phyloP scores from a whole-genome alignment of 2,329 filamentous ascomycete species.

The Ceratocystis destructans region DNA sequence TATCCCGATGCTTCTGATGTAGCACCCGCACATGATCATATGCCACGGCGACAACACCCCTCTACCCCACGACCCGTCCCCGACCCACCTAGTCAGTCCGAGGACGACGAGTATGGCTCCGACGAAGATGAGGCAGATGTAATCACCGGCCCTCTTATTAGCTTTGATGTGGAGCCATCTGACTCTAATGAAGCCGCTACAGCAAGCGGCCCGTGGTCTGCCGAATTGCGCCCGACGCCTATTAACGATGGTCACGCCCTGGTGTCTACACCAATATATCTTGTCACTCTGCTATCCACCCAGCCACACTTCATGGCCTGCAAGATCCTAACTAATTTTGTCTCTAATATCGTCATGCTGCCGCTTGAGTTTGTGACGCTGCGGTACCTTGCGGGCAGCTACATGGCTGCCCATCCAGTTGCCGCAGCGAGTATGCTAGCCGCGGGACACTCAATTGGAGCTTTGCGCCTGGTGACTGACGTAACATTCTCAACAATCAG shows the following conservation, averaged over 20 bases:
- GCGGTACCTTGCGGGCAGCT: constrained; percentile 33
- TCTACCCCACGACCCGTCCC: not conserved
- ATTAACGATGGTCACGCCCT: constrained; percentile 25
- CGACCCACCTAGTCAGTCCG: constrained; percentile 8
- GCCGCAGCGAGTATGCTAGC: constrained; percentile 24
- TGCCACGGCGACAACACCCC: not conserved
- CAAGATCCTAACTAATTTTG: constrained; percentile 34
- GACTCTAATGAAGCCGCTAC: constrained; percentile 38
- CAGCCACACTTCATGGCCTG: constrained; percentile 38
- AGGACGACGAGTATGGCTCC: constrained; percentile 40
- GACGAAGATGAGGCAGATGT: constrained; percentile 45
- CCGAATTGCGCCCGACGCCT: constrained; percentile 41
- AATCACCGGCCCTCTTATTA: constrained; percentile 43
- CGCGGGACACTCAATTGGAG: not conserved
- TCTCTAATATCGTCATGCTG: constrained; percentile 31
- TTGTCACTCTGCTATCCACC: constrained; percentile 36
- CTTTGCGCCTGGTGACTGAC: constrained; percentile 21
- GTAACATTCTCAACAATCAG: constrained; percentile 11
- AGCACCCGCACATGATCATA: not conserved
- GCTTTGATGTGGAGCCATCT: constrained; percentile 46
- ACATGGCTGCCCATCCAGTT: constrained; percentile 25
- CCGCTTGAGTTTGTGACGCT: constrained; percentile 36
- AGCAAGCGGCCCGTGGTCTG: constrained; percentile 38
- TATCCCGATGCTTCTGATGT: not conserved
- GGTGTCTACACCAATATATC: constrained; percentile 27